These are phyloP conservation scores for Acanthamoeba castellanii DNA, from an alignment of 208 protist genomes.

Conservation along the genomic window DNA sequence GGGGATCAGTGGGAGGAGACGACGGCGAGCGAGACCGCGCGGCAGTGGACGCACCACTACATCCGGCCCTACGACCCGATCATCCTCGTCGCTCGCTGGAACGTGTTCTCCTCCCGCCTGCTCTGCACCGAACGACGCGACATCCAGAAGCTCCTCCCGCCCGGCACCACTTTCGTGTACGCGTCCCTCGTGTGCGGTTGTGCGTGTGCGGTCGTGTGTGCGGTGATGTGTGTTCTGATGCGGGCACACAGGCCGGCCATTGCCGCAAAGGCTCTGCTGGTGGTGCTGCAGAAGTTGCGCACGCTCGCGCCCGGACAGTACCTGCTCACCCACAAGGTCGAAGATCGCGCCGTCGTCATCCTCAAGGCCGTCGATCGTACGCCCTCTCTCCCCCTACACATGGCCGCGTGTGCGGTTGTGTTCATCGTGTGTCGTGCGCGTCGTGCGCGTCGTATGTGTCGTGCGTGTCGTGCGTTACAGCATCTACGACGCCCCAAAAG, in stretches of 20 bases:
- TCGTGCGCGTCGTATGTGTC: background rate
- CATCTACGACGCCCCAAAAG: too few species aligned
- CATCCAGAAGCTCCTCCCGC: constrained; percentile 4
- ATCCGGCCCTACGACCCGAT: constrained; percentile 41
- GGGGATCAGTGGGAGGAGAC: constrained; percentile 60
- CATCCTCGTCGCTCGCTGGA: constrained; percentile 17
- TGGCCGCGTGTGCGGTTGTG: background rate
- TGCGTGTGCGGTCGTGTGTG: background rate
- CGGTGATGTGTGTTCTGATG: background rate
- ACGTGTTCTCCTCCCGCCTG: constrained; percentile 52
- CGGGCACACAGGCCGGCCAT: background rate
- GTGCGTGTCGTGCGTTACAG: background rate
- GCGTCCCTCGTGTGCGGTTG: background rate
- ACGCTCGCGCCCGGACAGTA: constrained; percentile 31
- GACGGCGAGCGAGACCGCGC: constrained; percentile 60
- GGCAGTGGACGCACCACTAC: constrained; percentile 47
- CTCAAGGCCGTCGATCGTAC: constrained; percentile 25
- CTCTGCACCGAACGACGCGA: constrained; percentile 17
- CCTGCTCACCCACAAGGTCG: constrained; percentile 43
- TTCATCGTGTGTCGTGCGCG: background rate
- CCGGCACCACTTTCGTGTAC: constrained; percentile 37
- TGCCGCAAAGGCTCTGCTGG: background rate
- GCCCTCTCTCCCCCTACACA: too few species aligned
- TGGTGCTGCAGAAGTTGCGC: constrained; percentile 26
- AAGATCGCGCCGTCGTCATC: constrained; percentile 35